Evolutionary conservation across 2,329 filamentous ascomycete species (phyloP).

Genomic region (Fusarium sublunatum): DNA sequence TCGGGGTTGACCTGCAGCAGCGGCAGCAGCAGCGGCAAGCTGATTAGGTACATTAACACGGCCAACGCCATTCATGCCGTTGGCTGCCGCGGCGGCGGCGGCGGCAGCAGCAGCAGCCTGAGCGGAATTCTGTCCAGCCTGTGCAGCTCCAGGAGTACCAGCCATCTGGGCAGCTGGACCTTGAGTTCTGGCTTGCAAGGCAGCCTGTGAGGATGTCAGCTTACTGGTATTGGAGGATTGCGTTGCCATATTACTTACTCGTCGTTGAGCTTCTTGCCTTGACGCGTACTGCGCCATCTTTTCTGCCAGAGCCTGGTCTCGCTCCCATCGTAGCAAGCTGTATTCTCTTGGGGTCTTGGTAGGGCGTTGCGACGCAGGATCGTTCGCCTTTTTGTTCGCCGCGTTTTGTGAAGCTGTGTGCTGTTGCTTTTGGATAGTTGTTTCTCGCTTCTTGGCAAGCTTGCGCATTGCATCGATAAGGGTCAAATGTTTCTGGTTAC

Average conservation of each 20-base stretch:
- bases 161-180: slow-evolving; percentile 59
- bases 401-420: slow-evolving; percentile 82
- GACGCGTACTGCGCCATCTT: slow-evolving; percentile 66
- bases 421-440: slow-evolving; percentile 85
- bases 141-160: slow-evolving; percentile 53
- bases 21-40: slow-evolving; percentile 56
- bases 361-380: slow-evolving; percentile 63
- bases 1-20: slow-evolving; percentile 58
- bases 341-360: slow-evolving; percentile 89
- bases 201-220: slow-evolving; percentile 52
- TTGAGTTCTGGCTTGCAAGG: slow-evolving; percentile 61
- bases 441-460: slow-evolving; percentile 92
- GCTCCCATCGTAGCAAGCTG: slow-evolving; percentile 87
- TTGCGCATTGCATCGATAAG: slow-evolving; percentile 96
- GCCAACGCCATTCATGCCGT: slow-evolving; percentile 45
- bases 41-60: slow-evolving; percentile 59
- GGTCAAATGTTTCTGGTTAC: slow-evolving; percentile 86
- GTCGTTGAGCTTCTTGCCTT: slow-evolving; percentile 69
- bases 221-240: slow-evolving; percentile 13
- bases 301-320: slow-evolving; percentile 76
- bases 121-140: slow-evolving; percentile 47
- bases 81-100: slow-evolving; percentile 43
- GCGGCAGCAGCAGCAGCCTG: slow-evolving; percentile 44
- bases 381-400: slow-evolving; percentile 83
- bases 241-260: slow-evolving; percentile 57